Evolutionary conservation across 1,284 basidiomycete genomes (phyloP), one percentile per base, ranked within the genome.

Genomic region (Takashimella koratensis): DNA sequence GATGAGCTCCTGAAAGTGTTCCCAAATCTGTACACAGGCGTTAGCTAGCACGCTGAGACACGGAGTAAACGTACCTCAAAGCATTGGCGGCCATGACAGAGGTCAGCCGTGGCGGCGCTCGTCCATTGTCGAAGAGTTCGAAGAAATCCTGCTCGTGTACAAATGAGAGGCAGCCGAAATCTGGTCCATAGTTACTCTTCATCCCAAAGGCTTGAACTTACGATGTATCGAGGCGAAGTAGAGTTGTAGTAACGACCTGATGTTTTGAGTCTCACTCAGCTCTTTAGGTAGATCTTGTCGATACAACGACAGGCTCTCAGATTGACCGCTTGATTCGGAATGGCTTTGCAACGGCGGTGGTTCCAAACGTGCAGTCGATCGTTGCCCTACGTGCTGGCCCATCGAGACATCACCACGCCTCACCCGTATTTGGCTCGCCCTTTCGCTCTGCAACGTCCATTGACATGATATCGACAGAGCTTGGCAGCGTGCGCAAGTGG

Each of bases 91-190:
- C 58, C 58, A 59, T 57, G 23, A 59, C 21, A 13, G 30, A 30
- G n/a, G 41, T 40, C 13, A 59, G 25, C 3, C 41, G 47, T 11
- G 21, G 27, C 11, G 58, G 58, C 8, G 49, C 45, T 5, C 41
- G 13, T 11, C 27, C 22, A 3, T 39, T 27, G 8, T 53, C 58
- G 13, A 48, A 45, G 16, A 50, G 45, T 2, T 59, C 54, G 54
- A 54, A 59, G 26, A 52, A 59, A 26, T 59, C 58, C 11, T 44
- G 41, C 43, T 59, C 58, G 49, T 59, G 58, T 3, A 59, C 36
- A 25, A 56, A 59, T 3, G 50, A 50, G 13, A 59, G 41, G 25
- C 49, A 56, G 27, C 48, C 58, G 42, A 59, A 59, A 27, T 59
- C 58, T 59, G 27, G 30, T 36, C 25, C 11, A 22, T 12, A 10